Evolutionary conservation across 1,284 basidiomycete species (phyloP).

Genomic region (Phylloporus sp.): DNA sequence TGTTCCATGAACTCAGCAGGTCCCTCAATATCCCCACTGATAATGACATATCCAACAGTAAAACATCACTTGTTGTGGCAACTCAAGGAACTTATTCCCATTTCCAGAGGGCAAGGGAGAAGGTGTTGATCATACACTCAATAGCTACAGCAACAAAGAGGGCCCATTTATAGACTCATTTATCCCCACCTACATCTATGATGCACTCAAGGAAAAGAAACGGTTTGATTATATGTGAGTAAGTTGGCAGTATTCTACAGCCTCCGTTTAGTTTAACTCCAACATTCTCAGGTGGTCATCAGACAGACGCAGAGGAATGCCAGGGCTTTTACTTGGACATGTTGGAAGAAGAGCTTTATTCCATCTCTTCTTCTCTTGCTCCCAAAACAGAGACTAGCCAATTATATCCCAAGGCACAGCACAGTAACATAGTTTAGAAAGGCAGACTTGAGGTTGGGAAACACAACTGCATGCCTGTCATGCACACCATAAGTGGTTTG

Average conservation of each 20-base stretch:
- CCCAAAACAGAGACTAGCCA: conserved; percentile 29
- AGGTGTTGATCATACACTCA: conserved; percentile 30
- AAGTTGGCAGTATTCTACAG: conserved; percentile 34
- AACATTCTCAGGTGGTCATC: conserved; percentile 83
- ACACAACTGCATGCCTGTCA: conserved; percentile 84
- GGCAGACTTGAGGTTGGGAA: conserved; percentile 86
- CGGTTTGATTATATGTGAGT: conserved; percentile 93
- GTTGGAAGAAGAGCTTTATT: conserved; percentile 90
- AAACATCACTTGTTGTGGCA: conserved; percentile 84
- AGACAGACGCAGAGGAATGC: conserved; percentile 99
- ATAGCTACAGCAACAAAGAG: conserved; percentile 34
- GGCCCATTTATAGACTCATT: conserved; percentile 67
- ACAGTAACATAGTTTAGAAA: conserved; percentile 38
- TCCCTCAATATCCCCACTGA: conserved; percentile 40
- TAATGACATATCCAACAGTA: conserved; percentile 47
- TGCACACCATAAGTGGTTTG: conserved; percentile 66
- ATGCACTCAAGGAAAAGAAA: conserved; percentile 95
- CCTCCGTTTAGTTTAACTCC: not conserved
- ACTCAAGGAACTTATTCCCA: conserved; percentile 75
- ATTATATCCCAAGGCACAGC: conserved; percentile 15
- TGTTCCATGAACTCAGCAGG: conserved; percentile 77
- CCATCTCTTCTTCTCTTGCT: conserved; percentile 56
- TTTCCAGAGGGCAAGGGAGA: conserved; percentile 38
- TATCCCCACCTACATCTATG: conserved; percentile 89
- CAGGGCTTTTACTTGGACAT: conserved; percentile 97